Base-by-base conservation (phyloP, 108 stramenopile species). In the Cyclostephanos tholiformis region DNA sequence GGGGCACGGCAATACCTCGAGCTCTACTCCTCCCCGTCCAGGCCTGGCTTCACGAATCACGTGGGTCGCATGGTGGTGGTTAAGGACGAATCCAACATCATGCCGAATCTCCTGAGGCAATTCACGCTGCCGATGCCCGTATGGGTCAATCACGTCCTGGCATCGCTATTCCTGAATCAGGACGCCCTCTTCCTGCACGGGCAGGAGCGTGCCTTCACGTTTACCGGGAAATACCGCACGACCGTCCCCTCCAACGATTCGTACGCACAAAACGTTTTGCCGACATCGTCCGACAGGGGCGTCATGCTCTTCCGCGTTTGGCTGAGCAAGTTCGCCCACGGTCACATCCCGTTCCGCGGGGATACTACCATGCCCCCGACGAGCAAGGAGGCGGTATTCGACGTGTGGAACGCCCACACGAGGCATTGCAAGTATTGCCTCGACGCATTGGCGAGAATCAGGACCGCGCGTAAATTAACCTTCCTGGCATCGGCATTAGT, bases 261-360 rank as follows among this genome's bases (percentile, higher is more conserved):
- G 27, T 83, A 78, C 48, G 39, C 44, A 8, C 62, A 73, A 14
- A 65, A 65, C 19, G 57, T 83, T 8, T 17, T 73, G 38, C 82
- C 65, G 12, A 49, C 19, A 6, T 59, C 39, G n/a, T 38, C 56
- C 2, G 82, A 83, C 58, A 71, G 51, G 41, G 76, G 76, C 9
- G 82, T 83, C 22, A 76, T 77, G n/a, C 65, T 38, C 38, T 83
- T 77, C 66, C 76, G 82, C 1, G 73, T 23, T 13, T 83, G 82
- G 82, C 38, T 83, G 30, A 38, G 64, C 16, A 51, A 52, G 20
- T 46, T 74, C 13, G 76, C 82, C 4, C 72, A 64, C 13, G 82
- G 82, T 0, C 17, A 26, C 26, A 76, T 83, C 36, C 76, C 82
- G 13, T 83, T 67, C 74, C 43, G 69, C 63, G 55, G 59, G 19